Conservation (phyloP, 805 yeast genomes). For the Saccharomycopsis microspora region DNA sequence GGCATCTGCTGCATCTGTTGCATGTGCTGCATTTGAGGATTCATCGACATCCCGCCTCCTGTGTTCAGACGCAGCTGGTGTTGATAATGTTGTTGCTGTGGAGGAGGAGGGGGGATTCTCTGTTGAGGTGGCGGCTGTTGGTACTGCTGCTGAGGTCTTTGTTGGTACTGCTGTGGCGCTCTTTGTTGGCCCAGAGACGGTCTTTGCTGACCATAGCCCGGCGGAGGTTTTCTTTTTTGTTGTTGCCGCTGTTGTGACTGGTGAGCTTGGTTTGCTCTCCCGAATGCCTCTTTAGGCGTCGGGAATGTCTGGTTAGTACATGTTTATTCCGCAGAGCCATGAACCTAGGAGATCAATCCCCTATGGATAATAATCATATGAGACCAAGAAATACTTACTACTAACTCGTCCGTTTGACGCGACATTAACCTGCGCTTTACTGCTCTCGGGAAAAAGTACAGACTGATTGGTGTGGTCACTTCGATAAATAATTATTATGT, state of each 20-base stretch:
- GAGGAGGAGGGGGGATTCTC: slow-evolving; percentile 2
- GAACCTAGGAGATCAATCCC: not conserved
- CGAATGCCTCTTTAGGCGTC: slow-evolving; percentile 13
- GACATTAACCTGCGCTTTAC: too few relatives aligned
- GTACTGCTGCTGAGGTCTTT: slow-evolving; percentile 14
- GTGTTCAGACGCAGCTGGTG: slow-evolving; percentile 7
- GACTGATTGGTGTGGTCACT: too few relatives aligned
- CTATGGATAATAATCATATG: not conserved
- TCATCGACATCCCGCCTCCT: too few relatives aligned
- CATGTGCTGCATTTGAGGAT: slow-evolving; percentile 1
- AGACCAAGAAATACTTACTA: not conserved
- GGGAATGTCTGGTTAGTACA: slow-evolving; percentile 10
- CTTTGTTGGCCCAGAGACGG: slow-evolving; percentile 6
- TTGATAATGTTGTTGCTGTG: slow-evolving; percentile 14
- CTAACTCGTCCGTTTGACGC: not conserved
- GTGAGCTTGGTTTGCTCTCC: slow-evolving; percentile 4
- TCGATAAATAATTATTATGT: too few relatives aligned
- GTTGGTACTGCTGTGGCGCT: slow-evolving; percentile 12
- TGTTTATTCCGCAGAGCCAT: not conserved
- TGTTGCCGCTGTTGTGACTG: slow-evolving; percentile 18
- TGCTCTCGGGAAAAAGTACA: too few relatives aligned
- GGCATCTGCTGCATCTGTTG: slow-evolving; percentile 1
- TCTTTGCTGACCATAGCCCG: not conserved
- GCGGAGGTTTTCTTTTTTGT: slow-evolving; percentile 12
- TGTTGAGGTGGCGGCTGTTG: slow-evolving; percentile 13